Base-by-base conservation (phyloP, 305 asterid species). In the Withania somnifera region DNA sequence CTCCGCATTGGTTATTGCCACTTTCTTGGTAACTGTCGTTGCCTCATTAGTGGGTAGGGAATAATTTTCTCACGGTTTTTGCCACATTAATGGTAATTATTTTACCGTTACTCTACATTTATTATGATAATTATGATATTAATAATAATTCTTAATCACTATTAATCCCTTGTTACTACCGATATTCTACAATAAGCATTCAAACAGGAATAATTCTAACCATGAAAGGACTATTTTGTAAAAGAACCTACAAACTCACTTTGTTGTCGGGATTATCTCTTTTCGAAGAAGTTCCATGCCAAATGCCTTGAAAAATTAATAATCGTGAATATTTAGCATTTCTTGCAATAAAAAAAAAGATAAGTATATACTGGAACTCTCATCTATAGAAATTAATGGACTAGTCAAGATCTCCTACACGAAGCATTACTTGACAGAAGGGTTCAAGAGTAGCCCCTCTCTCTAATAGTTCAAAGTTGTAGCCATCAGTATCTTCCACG, bases 241-340 rank as follows among this genome's bases (percentile, higher is more conserved):
- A 75, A 50, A 76, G 20, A 24, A 51, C 78, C 56, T 45, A 68
- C 47, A 11, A 66, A 85, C 92, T 88, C 83, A 88, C 93, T 84
- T 60, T 84, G 77, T 84, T 26, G 26, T 88, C 90, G 2, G 90
- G 90, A 38, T 86, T 45, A 83, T 87, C 89, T 57, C 53, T 88
- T 84, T 78, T 87, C 32, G 75, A 76, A 90, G 88, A 83, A 90
- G 91, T 80, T 88, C 84, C 93, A 90, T 90, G 82, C 93, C 93
- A 78, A 53, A 86, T 53, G 91, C 93, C 91, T 90, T 79, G 50
- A 50, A 30, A 84, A 47, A 77, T 76, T 56, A 71, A 84, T 47
- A 80, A 36, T 32, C 36, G 60, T 32, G 30, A 78, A 57, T 56
- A 66, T 42, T 32, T 47, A 36, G 54, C 24, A 19, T 9, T 34